Base-by-base conservation (phyloP, 768 basidiomycete species). In the Pluteus cervinus region DNA sequence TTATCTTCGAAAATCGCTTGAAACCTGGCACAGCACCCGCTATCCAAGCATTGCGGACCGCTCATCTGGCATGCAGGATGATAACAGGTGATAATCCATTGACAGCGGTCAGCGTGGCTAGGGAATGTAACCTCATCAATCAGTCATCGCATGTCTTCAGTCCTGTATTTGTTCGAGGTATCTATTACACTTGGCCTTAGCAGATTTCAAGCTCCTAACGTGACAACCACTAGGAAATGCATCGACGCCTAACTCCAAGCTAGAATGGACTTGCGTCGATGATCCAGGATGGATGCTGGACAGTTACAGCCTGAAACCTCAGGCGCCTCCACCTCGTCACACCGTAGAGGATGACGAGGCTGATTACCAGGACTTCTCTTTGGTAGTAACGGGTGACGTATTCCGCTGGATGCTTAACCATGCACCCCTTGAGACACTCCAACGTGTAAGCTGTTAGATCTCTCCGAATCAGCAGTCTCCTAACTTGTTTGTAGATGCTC, bases 381-480 rank as follows among this genome's bases (percentile, higher is more conserved):
- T 99, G 14, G 92, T 86, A 5, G 66, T 98, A 22, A 92, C 91
- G 4, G 96, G 96, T 9, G 93, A 98, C 51, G 81, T 94, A 23
- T 99, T 99, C 66, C 76, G 88, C 30, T 99, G 96, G 96, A 91
- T 99, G 81, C 76, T 98, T 51, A 93, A 93, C 54, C 78, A 89
- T 60, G 92, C 89, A 0, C 82, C 94, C 2, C 66, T 91, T 7
- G 96, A 99, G 61, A 97, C 96, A 0, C 59, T 98, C 45, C 91
- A 98, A 50, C 73, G 93, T 36, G 93, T 94, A 56, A 44, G 83
- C 62, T 2, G 24, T 30, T 12, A n/a, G 16, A 12, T 40, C 35
- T 15, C 7, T 15, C 16, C 28, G 28, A 1, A 8, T 12, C 12
- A 15, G 6, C 24, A 30, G n/a, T 37, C 11, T 12, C 22, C 28